These are phyloP conservation scores for Pseudogymnoascus sp. DNA, from an alignment of 2,329 filamentous ascomycete species.

Conservation along the genomic window DNA sequence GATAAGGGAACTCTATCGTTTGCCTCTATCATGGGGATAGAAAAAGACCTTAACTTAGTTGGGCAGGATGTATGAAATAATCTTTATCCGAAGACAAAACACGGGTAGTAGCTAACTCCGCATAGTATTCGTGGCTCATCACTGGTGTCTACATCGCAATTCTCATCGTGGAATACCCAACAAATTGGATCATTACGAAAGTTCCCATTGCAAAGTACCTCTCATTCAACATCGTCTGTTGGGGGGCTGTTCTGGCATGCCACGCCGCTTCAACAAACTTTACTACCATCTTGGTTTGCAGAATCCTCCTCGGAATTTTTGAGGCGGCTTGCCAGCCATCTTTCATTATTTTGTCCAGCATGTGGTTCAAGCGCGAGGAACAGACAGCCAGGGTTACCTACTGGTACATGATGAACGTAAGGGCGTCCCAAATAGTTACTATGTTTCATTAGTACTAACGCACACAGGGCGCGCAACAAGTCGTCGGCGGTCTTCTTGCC, in stretches of 20 bases:
- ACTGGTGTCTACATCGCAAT: constrained; percentile 64
- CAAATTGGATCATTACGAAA: constrained; percentile 33
- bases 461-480: constrained; percentile 47
- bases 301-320: constrained; percentile 60
- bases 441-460: neutral
- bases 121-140: constrained; percentile 61
- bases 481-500: constrained; percentile 53
- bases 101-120: constrained; percentile 11
- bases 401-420: constrained; percentile 52
- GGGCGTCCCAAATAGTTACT: constrained; percentile 14
- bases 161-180: constrained; percentile 14
- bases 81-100: neutral
- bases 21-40: constrained; percentile 55
- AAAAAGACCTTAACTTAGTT: constrained; percentile 27
- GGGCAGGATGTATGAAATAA: constrained; percentile 18
- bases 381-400: constrained; percentile 55
- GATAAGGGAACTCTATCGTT: constrained; percentile 61
- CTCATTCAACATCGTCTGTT: constrained; percentile 49
- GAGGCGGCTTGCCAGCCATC: constrained; percentile 61
- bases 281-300: constrained; percentile 50
- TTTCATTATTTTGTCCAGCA: constrained; percentile 57
- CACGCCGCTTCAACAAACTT: constrained; percentile 57
- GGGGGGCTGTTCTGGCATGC: constrained; percentile 50
- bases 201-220: constrained; percentile 55
- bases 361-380: constrained; percentile 67